Percentiles rank a stretch among this genome's conserved stretches.
Conservation (phyloP, 345 rosid genomes). For the Citrus medica region DNA sequence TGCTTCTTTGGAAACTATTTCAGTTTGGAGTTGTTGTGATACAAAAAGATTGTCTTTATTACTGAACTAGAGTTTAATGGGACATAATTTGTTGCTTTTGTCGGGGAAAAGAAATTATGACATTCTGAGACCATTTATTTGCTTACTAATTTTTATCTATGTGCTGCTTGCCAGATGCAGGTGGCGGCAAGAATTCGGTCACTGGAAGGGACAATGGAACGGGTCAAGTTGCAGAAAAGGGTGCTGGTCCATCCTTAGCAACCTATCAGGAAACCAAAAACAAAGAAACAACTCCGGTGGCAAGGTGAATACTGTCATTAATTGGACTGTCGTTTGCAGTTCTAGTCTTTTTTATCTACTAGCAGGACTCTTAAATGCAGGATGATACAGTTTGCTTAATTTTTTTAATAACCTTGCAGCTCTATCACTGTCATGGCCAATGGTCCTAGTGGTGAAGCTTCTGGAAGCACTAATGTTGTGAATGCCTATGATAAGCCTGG, state of each 20-base stretch:
- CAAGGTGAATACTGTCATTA: conserved; percentile 40
- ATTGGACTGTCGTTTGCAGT: conserved; percentile 5
- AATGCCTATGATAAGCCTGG: conserved; percentile 27
- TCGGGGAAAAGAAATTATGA: neutral
- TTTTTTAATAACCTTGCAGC: conserved; percentile 37
- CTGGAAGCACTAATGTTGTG: conserved; percentile 30
- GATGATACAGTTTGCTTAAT: conserved; percentile 3
- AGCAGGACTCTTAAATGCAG: neutral
- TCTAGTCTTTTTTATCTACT: neutral
- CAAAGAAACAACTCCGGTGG: conserved; percentile 39
- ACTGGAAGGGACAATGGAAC: conserved; percentile 50
- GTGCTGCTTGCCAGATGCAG: conserved; percentile 54
- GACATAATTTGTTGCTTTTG: neutral
- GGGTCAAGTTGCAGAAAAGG: conserved; percentile 53
- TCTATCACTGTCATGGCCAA: conserved; percentile 35
- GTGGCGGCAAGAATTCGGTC: conserved; percentile 48
- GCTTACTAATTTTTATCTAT: conserved; percentile 19
- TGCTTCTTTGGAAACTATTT: neutral
- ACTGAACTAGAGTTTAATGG: neutral
- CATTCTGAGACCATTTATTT: conserved; percentile 15
- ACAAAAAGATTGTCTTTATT: neutral
- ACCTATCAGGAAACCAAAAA: conserved; percentile 37
- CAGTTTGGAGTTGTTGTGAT: neutral
- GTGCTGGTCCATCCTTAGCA: conserved; percentile 38
- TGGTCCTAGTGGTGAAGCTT: conserved; percentile 42